Conservation (phyloP, 164 flowering plant species). For the Stephania yunnanensis region DNA sequence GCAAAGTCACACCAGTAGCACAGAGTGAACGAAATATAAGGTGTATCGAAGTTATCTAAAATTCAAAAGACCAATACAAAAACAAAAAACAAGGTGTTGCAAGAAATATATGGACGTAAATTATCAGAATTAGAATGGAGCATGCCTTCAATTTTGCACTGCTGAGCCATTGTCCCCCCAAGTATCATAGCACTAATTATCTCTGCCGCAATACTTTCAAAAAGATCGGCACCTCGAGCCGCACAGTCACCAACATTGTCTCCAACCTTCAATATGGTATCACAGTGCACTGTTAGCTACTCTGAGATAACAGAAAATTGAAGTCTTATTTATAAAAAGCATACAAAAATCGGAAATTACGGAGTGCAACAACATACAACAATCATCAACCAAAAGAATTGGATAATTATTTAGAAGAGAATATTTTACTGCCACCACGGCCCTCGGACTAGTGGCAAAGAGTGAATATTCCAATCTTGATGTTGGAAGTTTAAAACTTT, state of each 20-base stretch:
- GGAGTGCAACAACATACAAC: neutral
- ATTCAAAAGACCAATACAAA: neutral
- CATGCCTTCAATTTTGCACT: slow-evolving; percentile 90
- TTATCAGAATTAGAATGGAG: neutral
- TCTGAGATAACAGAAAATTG: neutral
- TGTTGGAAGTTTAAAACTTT: too few relatives aligned
- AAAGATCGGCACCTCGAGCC: slow-evolving; percentile 96
- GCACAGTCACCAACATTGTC: slow-evolving; percentile 99
- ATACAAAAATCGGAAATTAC: neutral
- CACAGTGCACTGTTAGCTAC: neutral
- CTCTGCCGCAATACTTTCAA: slow-evolving; percentile 98
- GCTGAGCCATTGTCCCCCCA: slow-evolving; percentile 92
- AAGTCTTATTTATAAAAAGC: neutral
- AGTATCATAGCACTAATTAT: slow-evolving; percentile 98
- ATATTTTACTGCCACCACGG: too few relatives aligned
- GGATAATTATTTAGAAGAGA: neutral
- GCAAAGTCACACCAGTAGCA: neutral
- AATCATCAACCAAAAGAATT: neutral
- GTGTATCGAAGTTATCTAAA: neutral
- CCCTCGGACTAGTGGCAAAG: too few relatives aligned
- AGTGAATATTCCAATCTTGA: too few relatives aligned
- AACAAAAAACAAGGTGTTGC: neutral
- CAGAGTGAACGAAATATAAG: neutral
- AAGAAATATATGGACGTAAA: neutral
- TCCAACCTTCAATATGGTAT: slow-evolving; percentile 60